Evolutionary conservation across 768 basidiomycete species (phyloP), one percentile per base, ranked within the genome.

Genomic region (Lactarius indigo): DNA sequence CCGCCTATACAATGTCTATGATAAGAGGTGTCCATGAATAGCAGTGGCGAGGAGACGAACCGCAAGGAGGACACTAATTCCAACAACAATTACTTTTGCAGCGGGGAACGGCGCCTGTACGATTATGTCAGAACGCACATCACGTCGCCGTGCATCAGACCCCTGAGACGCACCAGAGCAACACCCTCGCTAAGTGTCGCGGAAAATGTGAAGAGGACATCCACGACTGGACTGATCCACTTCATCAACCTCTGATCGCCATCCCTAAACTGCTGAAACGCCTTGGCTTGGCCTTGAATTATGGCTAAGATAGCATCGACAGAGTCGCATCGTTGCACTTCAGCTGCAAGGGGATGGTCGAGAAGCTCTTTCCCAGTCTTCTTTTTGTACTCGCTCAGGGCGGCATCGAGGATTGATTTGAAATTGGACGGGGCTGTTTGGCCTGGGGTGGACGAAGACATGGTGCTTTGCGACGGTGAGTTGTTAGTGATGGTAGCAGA

Each of bases 31-130:
- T 17, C 18, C 4, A 13, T 20, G 10, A 30, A 33, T 10, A 37
- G 8, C 2, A 26, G 26, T 17, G 17, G 54, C 6, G 23, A 47
- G 0, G 17, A 42, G 18, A n/a, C 37, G 17, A 3, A 60, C 64
- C n/a, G 39, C 30, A 15, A 64, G 58, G 39, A 64, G 64, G 6
- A 60, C 39, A 3, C 58, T 52, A 3, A 64, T 59, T 8, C 58
- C 64, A 13, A 33, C 15, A 47, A 64, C 57, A 2, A 64, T 35
- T 0, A 9, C 7, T 0, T 28, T 35, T 5, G 63, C 63, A 7
- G 55, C 56, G 3, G 63, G 33, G n/a, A 57, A 42, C 28, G n/a
- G n/a, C n/a, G 35, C 63, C 63, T 64, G 18, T 17, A 1, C 3
- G n/a, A 30, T 8, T 5, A 6, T 31, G 6, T 56, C 57, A 44